Evolutionary conservation across 1,284 basidiomycete genomes (phyloP).

Genomic region (Thecaphora frezii): DNA sequence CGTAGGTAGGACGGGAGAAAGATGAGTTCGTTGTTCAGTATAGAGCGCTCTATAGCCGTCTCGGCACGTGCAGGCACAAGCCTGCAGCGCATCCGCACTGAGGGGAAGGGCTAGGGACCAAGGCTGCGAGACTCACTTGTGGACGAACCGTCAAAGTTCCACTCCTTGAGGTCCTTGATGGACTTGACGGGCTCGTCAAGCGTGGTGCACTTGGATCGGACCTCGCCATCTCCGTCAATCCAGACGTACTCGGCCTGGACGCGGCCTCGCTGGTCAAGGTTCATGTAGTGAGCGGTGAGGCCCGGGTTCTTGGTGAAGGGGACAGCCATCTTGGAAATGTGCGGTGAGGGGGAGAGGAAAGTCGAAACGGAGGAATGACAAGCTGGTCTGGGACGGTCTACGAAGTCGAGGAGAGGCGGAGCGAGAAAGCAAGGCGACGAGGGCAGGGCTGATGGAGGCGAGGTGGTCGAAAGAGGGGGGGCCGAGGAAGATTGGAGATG

Average conservation of each 20-base stretch:
- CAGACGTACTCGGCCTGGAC: conserved; percentile 59
- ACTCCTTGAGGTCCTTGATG: conserved; percentile 75
- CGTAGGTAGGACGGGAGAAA: background rate
- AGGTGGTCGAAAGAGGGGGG: too few relatives aligned
- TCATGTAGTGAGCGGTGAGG: conserved; percentile 46
- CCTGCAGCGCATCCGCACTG: background rate
- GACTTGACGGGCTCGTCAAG: conserved; percentile 75
- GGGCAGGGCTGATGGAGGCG: too few relatives aligned
- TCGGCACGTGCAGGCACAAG: too few relatives aligned
- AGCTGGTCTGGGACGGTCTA: background rate
- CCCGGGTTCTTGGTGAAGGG: conserved; percentile 47
- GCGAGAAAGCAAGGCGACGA: too few relatives aligned
- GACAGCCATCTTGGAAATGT: conserved; percentile 37
- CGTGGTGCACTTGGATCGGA: conserved; percentile 63
- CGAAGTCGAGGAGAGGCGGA: too few relatives aligned
- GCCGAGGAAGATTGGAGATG: too few relatives aligned
- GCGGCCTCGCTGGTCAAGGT: conserved; percentile 49
- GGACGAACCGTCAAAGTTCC: conserved; percentile 90
- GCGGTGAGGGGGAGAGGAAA: background rate
- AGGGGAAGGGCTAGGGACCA: too few relatives aligned
- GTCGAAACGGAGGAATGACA: background rate
- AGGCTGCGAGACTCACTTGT: conserved; percentile 25
- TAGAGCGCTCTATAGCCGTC: background rate
- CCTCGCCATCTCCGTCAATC: conserved; percentile 63
- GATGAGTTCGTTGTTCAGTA: background rate